Evolutionary conservation across 139 green algal genomes (phyloP), one percentile per base, ranked within the genome.

Genomic region (Chlamydomonas asymmetrica): DNA sequence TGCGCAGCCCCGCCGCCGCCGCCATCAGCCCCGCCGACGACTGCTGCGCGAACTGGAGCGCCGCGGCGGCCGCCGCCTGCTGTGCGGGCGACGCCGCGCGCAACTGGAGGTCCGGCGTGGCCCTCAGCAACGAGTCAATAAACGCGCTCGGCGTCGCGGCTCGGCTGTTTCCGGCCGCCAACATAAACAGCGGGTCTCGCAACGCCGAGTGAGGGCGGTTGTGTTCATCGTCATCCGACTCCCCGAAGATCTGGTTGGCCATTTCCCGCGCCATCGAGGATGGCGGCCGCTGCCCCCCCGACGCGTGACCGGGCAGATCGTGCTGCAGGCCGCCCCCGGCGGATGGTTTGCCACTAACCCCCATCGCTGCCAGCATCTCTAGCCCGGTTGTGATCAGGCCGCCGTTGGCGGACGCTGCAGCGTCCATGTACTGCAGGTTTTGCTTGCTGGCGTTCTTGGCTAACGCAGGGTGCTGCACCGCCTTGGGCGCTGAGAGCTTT

Each of bases 191-290:
- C 3, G 70, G 56, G n/a, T 76, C 70, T 5, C 70, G 37, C 23
- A 76, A 9, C 25, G 69, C 69, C 39, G 54, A 67, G 27, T 67
- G 8, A 7, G 56, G 70, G 25, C 70, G 70, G 56, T 35, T 37
- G 25, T 25, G 13, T 16, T 76, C 70, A 31, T 76, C 70, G 40
- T 76, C 70, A 40, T 76, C 70, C 4, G 57, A 67, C 41, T 76
- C 70, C 20, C 70, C 70, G 20, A 76, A 76, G 40, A 76, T 76
- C 25, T 52, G 70, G 56, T 76, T 76, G 2, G 70, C 70, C n/a
- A 76, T 57, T 39, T 76, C 70, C 4, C 70, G 40, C 1, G 70
- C 70, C 70, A 76, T 76, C 0, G 70, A 76, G 2, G 70, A 76
- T 22, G 70, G 57, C 40, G 68, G 65, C 43, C 65, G 65, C 43